Conservation (phyloP, 495 filamentous ascomycete species). For the Neurospora tetrasperma region DNA sequence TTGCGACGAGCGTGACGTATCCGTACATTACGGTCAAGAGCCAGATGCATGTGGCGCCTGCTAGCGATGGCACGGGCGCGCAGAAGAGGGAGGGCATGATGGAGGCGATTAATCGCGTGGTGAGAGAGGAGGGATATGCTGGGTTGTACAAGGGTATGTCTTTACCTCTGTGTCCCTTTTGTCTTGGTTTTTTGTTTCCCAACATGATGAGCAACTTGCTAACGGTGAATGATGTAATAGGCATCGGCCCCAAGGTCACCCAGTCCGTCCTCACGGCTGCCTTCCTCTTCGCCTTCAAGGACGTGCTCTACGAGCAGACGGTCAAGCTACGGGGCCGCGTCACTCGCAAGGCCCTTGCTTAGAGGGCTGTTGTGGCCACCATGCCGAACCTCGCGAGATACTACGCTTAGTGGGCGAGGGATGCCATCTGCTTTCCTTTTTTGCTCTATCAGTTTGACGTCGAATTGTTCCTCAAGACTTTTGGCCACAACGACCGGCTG, state of each 20-base stretch:
- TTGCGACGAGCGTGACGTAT: conserved; percentile 90
- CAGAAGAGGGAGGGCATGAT: conserved; percentile 56
- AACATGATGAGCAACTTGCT: too few species aligned
- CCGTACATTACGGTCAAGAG: conserved; percentile 98
- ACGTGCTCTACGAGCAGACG: conserved; percentile 54
- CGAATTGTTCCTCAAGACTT: background rate
- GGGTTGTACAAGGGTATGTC: conserved; percentile 84
- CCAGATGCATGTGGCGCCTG: conserved; percentile 74
- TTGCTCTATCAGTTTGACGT: background rate
- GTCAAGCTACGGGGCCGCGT: conserved; percentile 34
- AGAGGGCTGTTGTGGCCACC: background rate
- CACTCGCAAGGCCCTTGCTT: conserved; percentile 30
- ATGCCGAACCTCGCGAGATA: background rate
- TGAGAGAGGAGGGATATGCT: conserved; percentile 76
- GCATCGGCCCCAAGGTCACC: conserved; percentile 88
- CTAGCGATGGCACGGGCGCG: conserved; percentile 33
- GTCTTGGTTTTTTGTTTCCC: too few species aligned
- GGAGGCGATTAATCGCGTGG: conserved; percentile 62
- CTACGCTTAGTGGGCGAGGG: background rate
- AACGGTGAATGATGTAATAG: too few species aligned
- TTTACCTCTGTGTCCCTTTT: too few species aligned
- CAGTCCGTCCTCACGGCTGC: conserved; percentile 95
- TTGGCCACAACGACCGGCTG: too few species aligned
- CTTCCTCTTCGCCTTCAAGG: conserved; percentile 97
- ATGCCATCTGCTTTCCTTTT: background rate